A percentile compares a stretch with the other conserved stretches of the same genome.
phyloP scores from a whole-genome alignment of 192 early-diverging fungal genomes.

The Coemansia pectinata region DNA sequence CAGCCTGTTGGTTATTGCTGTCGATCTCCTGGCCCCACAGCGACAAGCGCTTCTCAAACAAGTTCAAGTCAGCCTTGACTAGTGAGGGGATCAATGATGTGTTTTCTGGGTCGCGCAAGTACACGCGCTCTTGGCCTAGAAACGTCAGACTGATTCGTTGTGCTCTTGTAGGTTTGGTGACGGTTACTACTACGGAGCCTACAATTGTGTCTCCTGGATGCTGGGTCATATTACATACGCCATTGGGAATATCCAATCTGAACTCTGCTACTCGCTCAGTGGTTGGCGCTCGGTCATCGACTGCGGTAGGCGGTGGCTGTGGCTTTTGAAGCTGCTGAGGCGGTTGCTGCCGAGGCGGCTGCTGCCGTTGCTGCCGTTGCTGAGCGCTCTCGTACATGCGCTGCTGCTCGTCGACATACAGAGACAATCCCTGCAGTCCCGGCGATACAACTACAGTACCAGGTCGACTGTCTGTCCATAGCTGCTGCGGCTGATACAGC shows the following conservation, averaged over 20 bases:
- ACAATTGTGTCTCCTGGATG: slow-evolving; percentile 29
- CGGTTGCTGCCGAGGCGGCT: background rate
- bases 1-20: background rate
- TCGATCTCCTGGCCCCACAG: slow-evolving; percentile 23
- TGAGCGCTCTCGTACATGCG: slow-evolving; percentile 4
- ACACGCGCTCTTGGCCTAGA: slow-evolving; percentile 33
- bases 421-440: slow-evolving; percentile 15
- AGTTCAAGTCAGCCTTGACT: slow-evolving; percentile 15
- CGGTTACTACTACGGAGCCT: slow-evolving; percentile 35
- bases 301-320: background rate
- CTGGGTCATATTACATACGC: slow-evolving; percentile 42
- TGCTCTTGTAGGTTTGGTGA: slow-evolving; percentile 40
- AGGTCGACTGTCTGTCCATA: slow-evolving; percentile 8
- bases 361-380: background rate
- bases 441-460: slow-evolving; percentile 2
- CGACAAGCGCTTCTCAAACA: slow-evolving; percentile 36
- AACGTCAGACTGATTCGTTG: slow-evolving; percentile 29
- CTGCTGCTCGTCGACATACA: slow-evolving; percentile 21
- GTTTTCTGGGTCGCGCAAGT: slow-evolving; percentile 15
- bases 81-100: slow-evolving; percentile 6
- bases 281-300: slow-evolving; percentile 36
- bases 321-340: slow-evolving; percentile 4
- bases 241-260: slow-evolving; percentile 35
- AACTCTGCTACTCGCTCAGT: slow-evolving; percentile 43
- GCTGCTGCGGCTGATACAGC: slow-evolving; percentile 30